Conservation (phyloP, 2,329 filamentous ascomycete genomes). For the Trichocomaceae sp. region DNA sequence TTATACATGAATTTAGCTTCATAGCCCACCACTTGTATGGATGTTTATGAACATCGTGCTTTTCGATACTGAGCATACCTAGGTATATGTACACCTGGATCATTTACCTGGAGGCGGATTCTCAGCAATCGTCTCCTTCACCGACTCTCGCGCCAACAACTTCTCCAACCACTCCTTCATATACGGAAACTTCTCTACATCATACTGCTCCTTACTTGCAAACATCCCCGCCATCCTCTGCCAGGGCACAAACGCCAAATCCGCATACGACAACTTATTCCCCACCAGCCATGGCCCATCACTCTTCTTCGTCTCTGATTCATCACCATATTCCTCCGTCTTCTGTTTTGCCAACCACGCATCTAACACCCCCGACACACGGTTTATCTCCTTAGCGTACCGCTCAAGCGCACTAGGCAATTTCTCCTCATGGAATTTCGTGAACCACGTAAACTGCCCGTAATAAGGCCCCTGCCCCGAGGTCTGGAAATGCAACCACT, state of each 20-base stretch:
- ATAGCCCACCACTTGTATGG: no score
- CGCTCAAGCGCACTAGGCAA: slow-evolving; percentile 4
- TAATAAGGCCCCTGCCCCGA: slow-evolving; percentile 13
- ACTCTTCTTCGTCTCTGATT: background rate
- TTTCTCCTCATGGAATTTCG: slow-evolving; percentile 5
- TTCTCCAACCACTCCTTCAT: background rate
- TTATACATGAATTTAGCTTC: no score
- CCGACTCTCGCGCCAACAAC: background rate
- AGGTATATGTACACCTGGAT: no score
- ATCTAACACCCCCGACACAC: slow-evolving; percentile 9
- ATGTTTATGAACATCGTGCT: no score
- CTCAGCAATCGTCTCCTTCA: background rate
- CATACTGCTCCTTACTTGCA: background rate
- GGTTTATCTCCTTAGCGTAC: slow-evolving; percentile 9
- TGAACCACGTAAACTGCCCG: slow-evolving; percentile 11
- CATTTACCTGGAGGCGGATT: background rate
- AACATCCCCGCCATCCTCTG: slow-evolving; percentile 1
- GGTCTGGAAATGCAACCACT: slow-evolving; percentile 7
- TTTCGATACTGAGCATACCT: no score
- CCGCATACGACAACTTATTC: slow-evolving; percentile 8
- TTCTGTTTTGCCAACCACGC: slow-evolving; percentile 18
- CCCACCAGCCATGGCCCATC: slow-evolving; percentile 25
- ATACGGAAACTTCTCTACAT: background rate
- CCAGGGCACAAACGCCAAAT: slow-evolving; percentile 10
- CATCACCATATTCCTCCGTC: slow-evolving; percentile 8